Evolutionary conservation across 2,329 filamentous ascomycete genomes (phyloP), one percentile per base, ranked within the genome.

Genomic region (Exophiala phaeomuriformis): DNA sequence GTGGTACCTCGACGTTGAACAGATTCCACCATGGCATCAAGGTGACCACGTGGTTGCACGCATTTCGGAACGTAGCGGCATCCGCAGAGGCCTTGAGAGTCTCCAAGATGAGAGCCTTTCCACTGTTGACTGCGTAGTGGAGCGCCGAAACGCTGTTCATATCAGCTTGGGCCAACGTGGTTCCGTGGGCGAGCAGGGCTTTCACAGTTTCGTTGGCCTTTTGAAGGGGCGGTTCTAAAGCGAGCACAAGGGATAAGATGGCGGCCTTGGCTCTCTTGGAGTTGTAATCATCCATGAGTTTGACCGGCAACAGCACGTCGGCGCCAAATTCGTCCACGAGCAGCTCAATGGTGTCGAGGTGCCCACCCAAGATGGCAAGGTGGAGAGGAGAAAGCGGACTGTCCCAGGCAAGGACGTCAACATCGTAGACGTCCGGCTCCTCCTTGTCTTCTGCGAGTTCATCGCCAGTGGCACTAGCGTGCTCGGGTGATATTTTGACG

Each of bases 371-470:
- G 56, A 94, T 89, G 5, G 89, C 89, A 30, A 90, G 76, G 66
- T 95, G 89, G 3, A 94, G 75, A 1, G 89, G 82, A 8, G 85
- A 86, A 53, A 82, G 80, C 3, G 83, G 81, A 3, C 77, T 79
- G 62, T 94, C 88, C 89, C 89, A 95, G 1, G 87, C 81, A n/a
- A 86, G 66, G 1, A 85, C 79, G 60, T 94, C 84, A 55, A 90
- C 77, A 60, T 93, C 82, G 66, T 86, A 91, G 49, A 90, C 79
- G 67, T 95, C 88, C 0, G 88, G 87, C 19, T 86, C 85, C 1
- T 81, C 76, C 27, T 79, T 73, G 4, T 82, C 79, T 4, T 83
- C 70, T 6, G 71, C 79, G 0, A 75, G 72, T 1, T 76, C 62
- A 6, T 67, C 71, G 19, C 19, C 19, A 19, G 19, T 19, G 19